Percentiles rank a stretch among this genome's conserved stretches.
Evolutionary conservation across 257 asterid species (phyloP).

Genomic region (Linaria vulgaris): DNA sequence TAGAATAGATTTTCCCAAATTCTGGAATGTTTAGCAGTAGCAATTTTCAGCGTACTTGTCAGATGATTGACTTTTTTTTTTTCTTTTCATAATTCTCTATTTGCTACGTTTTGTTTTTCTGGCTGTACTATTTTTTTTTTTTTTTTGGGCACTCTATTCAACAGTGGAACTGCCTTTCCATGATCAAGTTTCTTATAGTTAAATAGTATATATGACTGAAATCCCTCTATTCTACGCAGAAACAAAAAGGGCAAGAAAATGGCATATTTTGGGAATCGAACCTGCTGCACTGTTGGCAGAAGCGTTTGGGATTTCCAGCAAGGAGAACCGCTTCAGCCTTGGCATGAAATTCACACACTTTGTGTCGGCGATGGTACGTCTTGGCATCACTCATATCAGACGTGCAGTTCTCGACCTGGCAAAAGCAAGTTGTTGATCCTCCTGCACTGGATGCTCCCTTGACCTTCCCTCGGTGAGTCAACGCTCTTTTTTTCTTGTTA

Average conservation of each 20-base stretch:
- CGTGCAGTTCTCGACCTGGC: conserved; percentile 74
- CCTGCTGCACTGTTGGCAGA: conserved; percentile 99
- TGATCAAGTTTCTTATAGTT: no score
- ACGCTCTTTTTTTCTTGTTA: conserved; percentile 53
- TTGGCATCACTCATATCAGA: conserved; percentile 61
- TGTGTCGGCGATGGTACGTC: conserved; percentile 84
- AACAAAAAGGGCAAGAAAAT: background rate
- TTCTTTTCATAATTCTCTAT: no score
- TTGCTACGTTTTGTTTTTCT: background rate
- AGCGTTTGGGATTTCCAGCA: conserved; percentile 59
- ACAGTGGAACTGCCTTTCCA: conserved; percentile 11
- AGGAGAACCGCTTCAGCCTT: conserved; percentile 67
- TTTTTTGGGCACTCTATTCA: conserved; percentile 22
- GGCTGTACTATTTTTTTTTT: background rate
- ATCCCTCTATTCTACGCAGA: conserved; percentile 16
- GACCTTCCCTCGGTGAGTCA: conserved; percentile 39
- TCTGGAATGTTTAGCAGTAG: no score
- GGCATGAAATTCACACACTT: conserved; percentile 77
- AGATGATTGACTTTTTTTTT: no score
- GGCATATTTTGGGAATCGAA: conserved; percentile 25
- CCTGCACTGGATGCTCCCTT: conserved; percentile 40
- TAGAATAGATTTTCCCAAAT: background rate
- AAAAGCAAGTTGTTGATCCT: conserved; percentile 50
- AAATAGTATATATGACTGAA: background rate
- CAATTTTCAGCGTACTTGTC: no score